Evolutionary conservation across 2,329 filamentous ascomycete species (phyloP).

Genomic region (Stagonosporopsis chrysanthemi): DNA sequence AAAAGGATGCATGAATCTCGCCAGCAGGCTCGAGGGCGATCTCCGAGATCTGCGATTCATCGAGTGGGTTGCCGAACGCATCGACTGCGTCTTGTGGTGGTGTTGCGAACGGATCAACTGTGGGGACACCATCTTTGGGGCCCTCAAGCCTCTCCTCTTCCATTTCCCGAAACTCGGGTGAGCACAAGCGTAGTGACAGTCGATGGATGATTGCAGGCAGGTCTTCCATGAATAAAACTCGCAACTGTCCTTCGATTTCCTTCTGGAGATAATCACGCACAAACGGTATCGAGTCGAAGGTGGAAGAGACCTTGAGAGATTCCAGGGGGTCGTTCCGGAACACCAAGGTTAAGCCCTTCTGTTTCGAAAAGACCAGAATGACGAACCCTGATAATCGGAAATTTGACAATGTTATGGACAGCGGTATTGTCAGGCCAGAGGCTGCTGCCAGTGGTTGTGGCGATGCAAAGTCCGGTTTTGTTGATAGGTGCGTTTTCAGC

Average conservation of each 20-base stretch:
- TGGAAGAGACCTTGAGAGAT: conserved; percentile 97
- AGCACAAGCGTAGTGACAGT: conserved; percentile 86
- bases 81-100: conserved; percentile 85
- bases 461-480: conserved; percentile 90
- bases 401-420: conserved; percentile 94
- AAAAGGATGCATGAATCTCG: conserved; percentile 89
- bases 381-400: conserved; percentile 97
- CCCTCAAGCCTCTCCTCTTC: conserved; percentile 63
- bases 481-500: conserved; percentile 91
- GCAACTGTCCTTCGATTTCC: conserved; percentile 91
- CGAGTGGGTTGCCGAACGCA: conserved; percentile 76
- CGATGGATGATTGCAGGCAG: conserved; percentile 95
- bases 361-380: conserved; percentile 95
- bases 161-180: conserved; percentile 79
- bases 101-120: conserved; percentile 81
- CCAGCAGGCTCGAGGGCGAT: conserved; percentile 79
- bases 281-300: conserved; percentile 98
- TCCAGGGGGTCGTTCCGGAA: conserved; percentile 98
- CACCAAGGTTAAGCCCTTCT: conserved; percentile 94
- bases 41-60: conserved; percentile 76
- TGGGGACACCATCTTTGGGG: conserved; percentile 62
- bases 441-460: conserved; percentile 90
- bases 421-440: conserved; percentile 92
- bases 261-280: conserved; percentile 96
- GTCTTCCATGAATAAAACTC: conserved; percentile 97